A percentile compares a stretch with the other conserved stretches of the same genome.
phyloP scores from a whole-genome alignment of 805 yeast species.

The Starmerella scarabaei region DNA sequence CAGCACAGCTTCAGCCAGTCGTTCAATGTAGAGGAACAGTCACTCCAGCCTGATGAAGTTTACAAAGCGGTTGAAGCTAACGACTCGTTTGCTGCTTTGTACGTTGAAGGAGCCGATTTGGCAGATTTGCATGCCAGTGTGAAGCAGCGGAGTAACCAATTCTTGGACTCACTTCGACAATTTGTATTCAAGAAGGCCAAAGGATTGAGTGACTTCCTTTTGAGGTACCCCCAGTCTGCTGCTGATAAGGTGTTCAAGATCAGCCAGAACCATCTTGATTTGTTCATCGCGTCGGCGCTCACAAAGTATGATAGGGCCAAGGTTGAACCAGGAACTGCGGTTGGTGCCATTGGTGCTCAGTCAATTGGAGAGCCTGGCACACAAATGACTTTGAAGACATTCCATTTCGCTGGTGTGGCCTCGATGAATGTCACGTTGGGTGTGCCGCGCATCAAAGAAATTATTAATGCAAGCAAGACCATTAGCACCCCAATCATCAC shows the following conservation, averaged over 20 bases:
- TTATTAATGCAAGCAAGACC: conserved; percentile 88
- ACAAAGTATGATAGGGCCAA: conserved; percentile 74
- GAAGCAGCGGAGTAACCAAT: conserved; percentile 55
- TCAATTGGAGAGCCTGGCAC: conserved; percentile 99
- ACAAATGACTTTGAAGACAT: conserved; percentile 90
- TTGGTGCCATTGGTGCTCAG: conserved; percentile 98
- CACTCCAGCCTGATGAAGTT: conserved; percentile 62
- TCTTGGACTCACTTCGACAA: conserved; percentile 60
- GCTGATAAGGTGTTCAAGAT: conserved; percentile 39
- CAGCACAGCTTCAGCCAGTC: conserved; percentile 74
- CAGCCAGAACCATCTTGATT: conserved; percentile 43
- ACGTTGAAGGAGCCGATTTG: conserved; percentile 6
- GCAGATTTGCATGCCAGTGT: conserved; percentile 31
- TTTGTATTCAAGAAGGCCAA: conserved; percentile 48
- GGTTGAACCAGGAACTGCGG: conserved; percentile 98
- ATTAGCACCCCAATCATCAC: conserved; percentile 95
- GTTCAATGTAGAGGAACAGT: conserved; percentile 39
- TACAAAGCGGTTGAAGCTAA: conserved; percentile 40
- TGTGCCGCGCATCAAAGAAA: conserved; percentile 98
- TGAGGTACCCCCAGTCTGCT: conserved; percentile 26
- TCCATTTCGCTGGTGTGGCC: conserved; percentile 99
- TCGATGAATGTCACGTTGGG: conserved; percentile 97
- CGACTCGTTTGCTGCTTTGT: conserved; percentile 25
- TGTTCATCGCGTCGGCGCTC: conserved; percentile 64
- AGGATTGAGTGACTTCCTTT: conserved; percentile 45